Evolutionary conservation across 805 yeast species (phyloP), one percentile per base, ranked within the genome.

Genomic region (Saturnispora gosingensis): DNA sequence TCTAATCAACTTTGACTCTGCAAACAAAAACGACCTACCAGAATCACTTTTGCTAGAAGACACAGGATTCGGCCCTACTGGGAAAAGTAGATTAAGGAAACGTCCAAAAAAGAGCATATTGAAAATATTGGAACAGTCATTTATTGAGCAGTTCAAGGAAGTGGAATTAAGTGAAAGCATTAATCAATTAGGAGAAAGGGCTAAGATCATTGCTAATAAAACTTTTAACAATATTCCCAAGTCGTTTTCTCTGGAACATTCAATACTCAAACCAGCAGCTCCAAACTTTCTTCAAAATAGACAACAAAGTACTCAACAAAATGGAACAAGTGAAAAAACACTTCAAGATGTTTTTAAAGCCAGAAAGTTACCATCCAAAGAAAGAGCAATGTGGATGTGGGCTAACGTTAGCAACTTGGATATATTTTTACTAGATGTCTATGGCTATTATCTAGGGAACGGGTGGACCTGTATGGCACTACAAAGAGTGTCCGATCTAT

Each of bases 401-500:
- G 96, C 98, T 1, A 93, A 93, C 61, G 88, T 93, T 24, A 88
- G 86, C 58, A 93, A 93, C 65, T 75, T 93, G 65, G 99, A 93
- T 68, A 77, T 80, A 45, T 93, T 91, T 60, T 71, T 93, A 18
- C 81, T 80, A 49, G 95, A 91, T 58, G 78, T 90, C 10, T 93
- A 93, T 67, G 74, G 76, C 48, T 93, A 89, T 63, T 93, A 86
- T 64, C 70, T 84, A 27, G 95, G 95, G 3, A 87, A 83, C 63
- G 99, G 99, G 0, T 75, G 83, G 53, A 73, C 75, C 46, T 87
- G 95, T 63, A 88, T 91, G n/a, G 65, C 88, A 11, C 64, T 88
- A 28, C 73, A 82, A 18, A 78, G 84, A 45, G 54, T 75, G 2
- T 75, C 85, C 46, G 95, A 88, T 57, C 69, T 91, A 56, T 64